Percentiles rank a stretch among this genome's conserved stretches.
phyloP scores from a whole-genome alignment of 1,284 basidiomycete genomes.

The Leccinum proliferum region DNA sequence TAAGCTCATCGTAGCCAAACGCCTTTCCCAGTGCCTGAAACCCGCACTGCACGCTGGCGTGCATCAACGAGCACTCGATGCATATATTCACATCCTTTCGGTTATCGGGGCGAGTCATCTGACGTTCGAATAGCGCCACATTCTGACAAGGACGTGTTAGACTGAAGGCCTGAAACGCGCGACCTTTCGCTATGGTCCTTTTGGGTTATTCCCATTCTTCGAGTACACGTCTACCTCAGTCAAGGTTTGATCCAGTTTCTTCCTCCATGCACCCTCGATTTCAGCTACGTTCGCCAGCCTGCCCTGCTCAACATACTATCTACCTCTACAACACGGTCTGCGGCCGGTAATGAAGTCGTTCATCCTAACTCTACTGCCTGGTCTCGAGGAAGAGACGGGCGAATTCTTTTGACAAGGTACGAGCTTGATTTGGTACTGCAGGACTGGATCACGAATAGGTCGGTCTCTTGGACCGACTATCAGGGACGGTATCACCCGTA shows the following conservation, averaged over 20 bases:
- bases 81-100: slow-evolving; percentile 88
- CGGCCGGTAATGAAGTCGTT: slow-evolving; percentile 93
- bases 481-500: slow-evolving; percentile 73
- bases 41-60: slow-evolving; percentile 96
- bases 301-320: slow-evolving; percentile 80
- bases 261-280: background rate
- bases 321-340: slow-evolving; percentile 81
- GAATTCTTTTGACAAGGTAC: slow-evolving; percentile 93
- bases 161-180: slow-evolving; percentile 80
- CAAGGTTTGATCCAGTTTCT: slow-evolving; percentile 46
- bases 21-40: slow-evolving; percentile 94
- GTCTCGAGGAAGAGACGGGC: slow-evolving; percentile 92
- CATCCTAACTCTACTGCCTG: slow-evolving; percentile 89
- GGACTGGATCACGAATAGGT: slow-evolving; percentile 47
- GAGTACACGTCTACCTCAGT: slow-evolving; percentile 97
- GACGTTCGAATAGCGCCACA: background rate
- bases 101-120: slow-evolving; percentile 74
- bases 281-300: slow-evolving; percentile 44
- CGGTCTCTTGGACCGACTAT: slow-evolving; percentile 75
- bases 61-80: slow-evolving; percentile 93
- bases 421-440: slow-evolving; percentile 13
- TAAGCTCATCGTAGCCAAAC: slow-evolving; percentile 93
- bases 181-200: slow-evolving; percentile 72
- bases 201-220: slow-evolving; percentile 95
- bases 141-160: slow-evolving; percentile 36